Base-by-base conservation (phyloP, 2,329 filamentous ascomycete species). In the Talaromyces amestolkiae region DNA sequence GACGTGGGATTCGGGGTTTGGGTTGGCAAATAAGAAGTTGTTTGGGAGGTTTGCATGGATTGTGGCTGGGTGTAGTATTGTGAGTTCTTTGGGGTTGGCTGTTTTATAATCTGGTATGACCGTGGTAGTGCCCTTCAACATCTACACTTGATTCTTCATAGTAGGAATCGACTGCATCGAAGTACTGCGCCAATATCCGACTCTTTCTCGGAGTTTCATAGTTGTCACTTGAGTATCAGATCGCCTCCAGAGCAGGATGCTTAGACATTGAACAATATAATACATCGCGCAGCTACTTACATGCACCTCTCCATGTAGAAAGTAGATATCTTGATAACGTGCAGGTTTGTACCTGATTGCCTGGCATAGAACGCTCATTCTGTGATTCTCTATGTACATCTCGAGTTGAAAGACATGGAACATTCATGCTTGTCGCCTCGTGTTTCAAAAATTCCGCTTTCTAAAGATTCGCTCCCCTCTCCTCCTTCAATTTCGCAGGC, bases 1-100 rank as follows among this genome's bases (percentile, higher is more conserved):
- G 82, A 74, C 83, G 17, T 91, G 89, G 89, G 89, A 92, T 82
- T 77, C 84, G 47, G 88, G 86, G 62, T 80, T 80, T 71, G 81
- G 83, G 59, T 84, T 91, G 68, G 84, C 80, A 71, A 91, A 91
- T 75, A 80, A 84, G 77, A 80, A 84, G 71, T 87, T 91, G 66
- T 85, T 87, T 71, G 81, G 81, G 77, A 87, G 41, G 22, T 64
- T 65, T 2, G 66, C 68, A 11, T 69, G 71, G 70, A 53, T 61
- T 17, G 69, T 73, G 15, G 56, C 70, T 3, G 65, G 58, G 7
- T 19, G 33, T 13, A 64, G 60, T 51, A 43, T 65, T 19, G 49
- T 65, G 49, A 33, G 49, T 27, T 66, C 67, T 7, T n/a, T 56
- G 15, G 47, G 49, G 22, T 49, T 67, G 59, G 61, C 58, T 35